phyloP scores from a whole-genome alignment of 2,329 filamentous ascomycete genomes.

The Talaromyces sp. region DNA sequence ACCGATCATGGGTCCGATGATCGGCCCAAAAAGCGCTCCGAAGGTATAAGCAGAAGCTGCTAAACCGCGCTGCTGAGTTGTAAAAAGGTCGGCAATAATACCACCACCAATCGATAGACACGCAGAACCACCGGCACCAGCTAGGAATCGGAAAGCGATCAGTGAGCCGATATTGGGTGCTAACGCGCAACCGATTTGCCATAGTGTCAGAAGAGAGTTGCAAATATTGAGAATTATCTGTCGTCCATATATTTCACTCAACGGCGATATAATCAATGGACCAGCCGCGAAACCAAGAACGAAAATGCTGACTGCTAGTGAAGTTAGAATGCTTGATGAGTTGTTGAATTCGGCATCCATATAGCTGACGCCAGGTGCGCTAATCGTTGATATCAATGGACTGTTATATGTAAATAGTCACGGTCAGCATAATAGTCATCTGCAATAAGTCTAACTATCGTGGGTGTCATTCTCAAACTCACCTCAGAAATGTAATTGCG shows the following conservation, averaged over 20 bases:
- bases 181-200: neutral
- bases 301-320: slow-evolving; percentile 9
- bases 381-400: slow-evolving; percentile 6
- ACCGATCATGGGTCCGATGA: slow-evolving; percentile 37
- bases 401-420: neutral
- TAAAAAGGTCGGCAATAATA: slow-evolving; percentile 37
- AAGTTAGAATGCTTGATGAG: neutral
- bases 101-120: slow-evolving; percentile 43
- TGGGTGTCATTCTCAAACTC: neutral
- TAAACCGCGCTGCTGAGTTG: slow-evolving; percentile 31
- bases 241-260: slow-evolving; percentile 8
- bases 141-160: slow-evolving; percentile 9
- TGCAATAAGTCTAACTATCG: neutral
- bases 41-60: slow-evolving; percentile 49
- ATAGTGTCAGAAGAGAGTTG: neutral
- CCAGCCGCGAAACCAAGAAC: slow-evolving; percentile 6
- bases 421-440: neutral
- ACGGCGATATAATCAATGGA: neutral
- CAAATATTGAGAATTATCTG: neutral
- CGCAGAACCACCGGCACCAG: slow-evolving; percentile 38
- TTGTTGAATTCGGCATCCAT: slow-evolving; percentile 3
- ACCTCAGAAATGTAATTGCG: slow-evolving; percentile 14
- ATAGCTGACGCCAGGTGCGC: slow-evolving; percentile 2
- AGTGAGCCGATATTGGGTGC: neutral
- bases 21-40: slow-evolving; percentile 34